Evolutionary conservation across 2,329 filamentous ascomycete genomes (phyloP).

Genomic region (Dactylellina parvicollis): DNA sequence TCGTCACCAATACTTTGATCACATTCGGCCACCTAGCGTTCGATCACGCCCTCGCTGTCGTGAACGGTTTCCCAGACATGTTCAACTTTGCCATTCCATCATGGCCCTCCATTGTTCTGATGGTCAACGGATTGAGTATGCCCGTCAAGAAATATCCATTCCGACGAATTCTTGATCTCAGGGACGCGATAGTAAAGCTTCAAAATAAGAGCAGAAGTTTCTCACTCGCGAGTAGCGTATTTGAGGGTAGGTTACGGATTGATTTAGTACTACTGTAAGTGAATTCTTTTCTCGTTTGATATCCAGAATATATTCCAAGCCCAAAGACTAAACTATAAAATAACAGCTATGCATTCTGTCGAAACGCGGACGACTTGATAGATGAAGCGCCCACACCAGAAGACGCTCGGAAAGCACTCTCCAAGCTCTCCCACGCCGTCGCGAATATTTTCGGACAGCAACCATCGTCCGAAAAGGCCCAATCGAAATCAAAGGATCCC

Average conservation of each 20-base stretch:
- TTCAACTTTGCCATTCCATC: slow-evolving; percentile 66
- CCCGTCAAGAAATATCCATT: slow-evolving; percentile 25
- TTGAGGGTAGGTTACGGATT: slow-evolving; percentile 73
- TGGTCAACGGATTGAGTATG: slow-evolving; percentile 66
- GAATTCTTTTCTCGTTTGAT: too few relatives aligned
- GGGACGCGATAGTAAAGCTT: slow-evolving; percentile 69
- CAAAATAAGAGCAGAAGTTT: slow-evolving; percentile 76
- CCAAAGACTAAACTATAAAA: too few relatives aligned
- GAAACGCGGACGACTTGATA: slow-evolving; percentile 77
- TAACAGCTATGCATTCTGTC: slow-evolving; percentile 75
- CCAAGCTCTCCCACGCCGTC: slow-evolving; percentile 24
- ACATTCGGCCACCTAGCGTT: slow-evolving; percentile 75
- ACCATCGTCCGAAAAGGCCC: not conserved
- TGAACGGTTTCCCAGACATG: slow-evolving; percentile 70
- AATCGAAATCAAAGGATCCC: not conserved
- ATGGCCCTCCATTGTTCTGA: slow-evolving; percentile 64
- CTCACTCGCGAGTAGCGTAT: slow-evolving; percentile 75
- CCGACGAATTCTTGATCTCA: slow-evolving; percentile 25
- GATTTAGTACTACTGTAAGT: slow-evolving; percentile 73
- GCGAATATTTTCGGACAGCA: slow-evolving; percentile 9
- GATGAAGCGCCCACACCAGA: slow-evolving; percentile 69
- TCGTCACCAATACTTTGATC: slow-evolving; percentile 74
- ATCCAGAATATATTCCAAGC: too few relatives aligned
- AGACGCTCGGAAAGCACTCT: slow-evolving; percentile 63
- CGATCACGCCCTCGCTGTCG: slow-evolving; percentile 74